Conservation (phyloP, 352 stramenopile species). For the Phytophthora citricola region DNA sequence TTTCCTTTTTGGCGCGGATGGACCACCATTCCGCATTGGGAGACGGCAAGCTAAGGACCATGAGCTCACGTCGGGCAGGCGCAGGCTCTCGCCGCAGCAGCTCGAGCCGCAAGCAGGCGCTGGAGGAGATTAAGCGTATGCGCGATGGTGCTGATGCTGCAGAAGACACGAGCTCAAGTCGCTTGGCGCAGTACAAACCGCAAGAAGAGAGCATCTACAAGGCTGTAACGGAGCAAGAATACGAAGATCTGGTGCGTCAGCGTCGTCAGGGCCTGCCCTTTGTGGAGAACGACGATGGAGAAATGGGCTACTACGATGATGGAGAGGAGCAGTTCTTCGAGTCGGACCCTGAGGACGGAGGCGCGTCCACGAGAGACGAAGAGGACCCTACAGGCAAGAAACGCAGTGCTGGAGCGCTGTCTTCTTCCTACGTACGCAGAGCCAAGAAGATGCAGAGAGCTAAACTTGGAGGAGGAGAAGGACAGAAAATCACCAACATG, state of each 20-base stretch:
- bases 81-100: constrained; percentile 42
- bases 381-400: constrained; percentile 67
- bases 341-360: constrained; percentile 67
- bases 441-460: constrained; percentile 88
- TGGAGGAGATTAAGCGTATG: constrained; percentile 83
- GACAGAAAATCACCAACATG: constrained; percentile 92
- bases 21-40: constrained; percentile 28
- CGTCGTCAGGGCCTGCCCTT: constrained; percentile 80
- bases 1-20: constrained; percentile 29
- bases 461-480: constrained; percentile 72
- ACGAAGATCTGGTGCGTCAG: constrained; percentile 85
- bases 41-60: constrained; percentile 21
- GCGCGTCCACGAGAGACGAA: constrained; percentile 35
- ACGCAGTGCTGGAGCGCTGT: constrained; percentile 77
- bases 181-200: constrained; percentile 77
- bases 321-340: constrained; percentile 92
- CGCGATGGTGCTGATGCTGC: constrained; percentile 45
- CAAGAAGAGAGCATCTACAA: constrained; percentile 87
- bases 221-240: constrained; percentile 85
- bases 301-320: constrained; percentile 91
- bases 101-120: constrained; percentile 54
- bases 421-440: constrained; percentile 73
- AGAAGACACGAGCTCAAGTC: constrained; percentile 31
- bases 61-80: constrained; percentile 66
- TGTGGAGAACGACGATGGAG: constrained; percentile 85